Percentiles rank a stretch among this genome's conserved stretches.
Evolutionary conservation across 2,329 filamentous ascomycete genomes (phyloP).

Genomic region (Grosmannia clavigera): DNA sequence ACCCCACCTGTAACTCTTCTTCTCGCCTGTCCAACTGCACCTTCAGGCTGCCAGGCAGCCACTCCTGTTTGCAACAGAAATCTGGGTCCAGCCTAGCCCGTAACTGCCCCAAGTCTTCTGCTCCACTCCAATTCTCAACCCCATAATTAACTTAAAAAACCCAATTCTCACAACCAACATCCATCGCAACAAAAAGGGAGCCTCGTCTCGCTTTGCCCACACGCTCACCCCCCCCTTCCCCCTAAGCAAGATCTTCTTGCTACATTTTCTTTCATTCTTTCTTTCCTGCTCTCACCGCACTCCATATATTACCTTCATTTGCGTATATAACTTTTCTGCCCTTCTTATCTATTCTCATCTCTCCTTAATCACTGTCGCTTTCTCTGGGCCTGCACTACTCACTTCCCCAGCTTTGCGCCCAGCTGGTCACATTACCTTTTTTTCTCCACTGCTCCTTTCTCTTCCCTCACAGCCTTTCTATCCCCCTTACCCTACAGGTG

Average conservation of each 20-base stretch:
- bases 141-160: slow-evolving; percentile 11
- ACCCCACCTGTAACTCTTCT: not conserved
- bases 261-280: not conserved
- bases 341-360: not conserved
- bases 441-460: not conserved
- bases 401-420: not conserved
- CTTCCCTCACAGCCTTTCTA: not conserved
- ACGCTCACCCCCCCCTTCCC: not conserved
- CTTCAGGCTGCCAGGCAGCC: not conserved
- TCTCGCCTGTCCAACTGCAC: not conserved
- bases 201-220: slow-evolving; percentile 7
- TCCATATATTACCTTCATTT: not conserved
- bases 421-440: not conserved
- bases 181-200: slow-evolving; percentile 10
- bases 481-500: not conserved
- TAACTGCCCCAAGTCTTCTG: not conserved
- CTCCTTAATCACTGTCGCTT: not conserved
- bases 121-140: slow-evolving; percentile 6
- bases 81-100: not conserved
- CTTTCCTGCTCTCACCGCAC: not conserved
- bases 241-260: slow-evolving; percentile 11
- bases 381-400: not conserved
- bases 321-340: not conserved
- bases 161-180: slow-evolving; percentile 6
- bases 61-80: not conserved